Conservation (phyloP, 108 stramenopile species). For the Skeletonema costatum region DNA sequence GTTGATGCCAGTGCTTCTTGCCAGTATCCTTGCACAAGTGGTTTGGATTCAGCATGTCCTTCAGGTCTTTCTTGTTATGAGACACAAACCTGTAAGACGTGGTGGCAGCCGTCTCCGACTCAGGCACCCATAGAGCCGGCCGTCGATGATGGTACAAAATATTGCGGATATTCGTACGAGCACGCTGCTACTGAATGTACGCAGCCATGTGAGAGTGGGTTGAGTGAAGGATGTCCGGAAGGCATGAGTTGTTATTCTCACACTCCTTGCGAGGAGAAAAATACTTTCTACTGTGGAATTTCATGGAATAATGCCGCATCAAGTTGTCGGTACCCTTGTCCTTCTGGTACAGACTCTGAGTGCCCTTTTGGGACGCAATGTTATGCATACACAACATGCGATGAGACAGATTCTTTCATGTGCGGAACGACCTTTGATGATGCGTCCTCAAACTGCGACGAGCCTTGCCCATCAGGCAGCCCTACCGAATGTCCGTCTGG, state of each 20-base stretch:
- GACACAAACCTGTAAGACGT: slow-evolving; percentile 33
- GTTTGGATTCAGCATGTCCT: slow-evolving; percentile 43
- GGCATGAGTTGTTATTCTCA: slow-evolving; percentile 47
- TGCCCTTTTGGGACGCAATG: slow-evolving; percentile 44
- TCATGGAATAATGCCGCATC: slow-evolving; percentile 53
- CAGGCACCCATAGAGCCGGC: slow-evolving; percentile 22
- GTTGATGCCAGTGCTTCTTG: slow-evolving; percentile 50
- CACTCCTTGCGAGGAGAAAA: slow-evolving; percentile 50
- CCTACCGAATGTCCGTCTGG: slow-evolving; percentile 70
- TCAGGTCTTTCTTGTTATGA: slow-evolving; percentile 32
- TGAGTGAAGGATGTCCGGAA: slow-evolving; percentile 39
- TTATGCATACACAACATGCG: slow-evolving; percentile 50
- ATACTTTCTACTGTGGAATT: slow-evolving; percentile 46
- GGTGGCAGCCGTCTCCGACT: slow-evolving; percentile 14
- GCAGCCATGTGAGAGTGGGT: slow-evolving; percentile 30
- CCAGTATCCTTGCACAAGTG: slow-evolving; percentile 29
- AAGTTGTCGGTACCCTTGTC: slow-evolving; percentile 45
- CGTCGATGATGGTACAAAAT: slow-evolving; percentile 47
- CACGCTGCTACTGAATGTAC: slow-evolving; percentile 38
- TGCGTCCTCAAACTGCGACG: slow-evolving; percentile 61
- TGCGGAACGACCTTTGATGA: slow-evolving; percentile 85
- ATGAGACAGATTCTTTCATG: slow-evolving; percentile 51
- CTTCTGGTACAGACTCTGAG: slow-evolving; percentile 37
- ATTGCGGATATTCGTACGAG: slow-evolving; percentile 38
- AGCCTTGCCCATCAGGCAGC: slow-evolving; percentile 73